Base-by-base conservation (phyloP, 2,329 filamentous ascomycete genomes). In the Xenoacremonium recifei region DNA sequence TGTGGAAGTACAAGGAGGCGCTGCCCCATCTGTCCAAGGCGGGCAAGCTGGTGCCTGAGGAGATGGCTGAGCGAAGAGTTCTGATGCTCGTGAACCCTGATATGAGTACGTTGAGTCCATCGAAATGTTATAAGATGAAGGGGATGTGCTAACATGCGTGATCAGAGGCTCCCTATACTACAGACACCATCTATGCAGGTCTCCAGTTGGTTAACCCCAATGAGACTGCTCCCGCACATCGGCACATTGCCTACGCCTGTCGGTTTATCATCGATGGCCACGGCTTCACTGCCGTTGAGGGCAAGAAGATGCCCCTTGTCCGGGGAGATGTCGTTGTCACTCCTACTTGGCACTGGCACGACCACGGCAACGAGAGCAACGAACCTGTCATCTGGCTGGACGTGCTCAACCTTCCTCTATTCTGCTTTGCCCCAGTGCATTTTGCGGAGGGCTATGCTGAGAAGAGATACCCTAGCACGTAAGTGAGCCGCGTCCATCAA, bases 331-430 rank as follows among this genome's bases (percentile, higher is more conserved):
- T 81, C 2, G 75, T 81, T 12, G 58, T 80, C 1, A 82, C 78
- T 0, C 78, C 77, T 0, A 72, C 68, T 0, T 81, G 77, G 77
- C 73, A 79, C 52, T 81, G 74, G 69, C 77, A 80, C 45, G 78
- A 81, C 45, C 77, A 82, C 42, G 78, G 78, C 3, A 80, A 80
- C 35, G 76, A 81, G 42, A 72, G 76, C 7, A 63, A 65, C 1
- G 66, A 65, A 2, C 75, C 76, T 0, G 73, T 80, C 56, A 72
- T 82, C 20, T 82, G 78, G 78, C 63, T 82, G 2, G 78, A 81
- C 51, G 74, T 70, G 4, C 56, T 82, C 2, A 74, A 81, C 57
- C 54, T 81, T 2, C 77, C 77, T 0, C 60, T 68, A 3, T 80
- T 77, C 52, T 60, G 64, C 1, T 71, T 72, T 45, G 70, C 72